phyloP scores from a whole-genome alignment of 805 yeast genomes.

The Metahyphopichia silvanorum region DNA sequence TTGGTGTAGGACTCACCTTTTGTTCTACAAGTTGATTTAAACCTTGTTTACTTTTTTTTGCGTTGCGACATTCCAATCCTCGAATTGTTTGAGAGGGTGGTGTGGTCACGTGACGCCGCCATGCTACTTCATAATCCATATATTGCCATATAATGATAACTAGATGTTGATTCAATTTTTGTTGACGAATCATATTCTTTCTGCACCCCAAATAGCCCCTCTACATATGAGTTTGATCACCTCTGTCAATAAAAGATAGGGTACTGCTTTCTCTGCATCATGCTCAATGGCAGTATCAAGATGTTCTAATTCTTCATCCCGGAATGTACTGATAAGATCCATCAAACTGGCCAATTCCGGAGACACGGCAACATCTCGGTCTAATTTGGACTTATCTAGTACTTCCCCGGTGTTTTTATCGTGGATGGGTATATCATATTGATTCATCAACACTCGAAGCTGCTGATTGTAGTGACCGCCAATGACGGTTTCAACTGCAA shows the following conservation, averaged over 20 bases:
- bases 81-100: too few relatives aligned
- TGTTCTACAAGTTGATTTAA: too few relatives aligned
- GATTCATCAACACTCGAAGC: conserved; percentile 69
- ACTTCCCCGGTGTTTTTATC: conserved; percentile 33
- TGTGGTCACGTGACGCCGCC: too few relatives aligned
- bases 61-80: too few relatives aligned
- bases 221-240: conserved; percentile 77
- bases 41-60: too few relatives aligned
- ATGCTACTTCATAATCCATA: too few relatives aligned
- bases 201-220: conserved; percentile 91
- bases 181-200: conserved; percentile 61
- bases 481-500: conserved; percentile 96
- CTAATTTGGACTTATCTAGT: conserved; percentile 18
- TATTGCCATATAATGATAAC: too few relatives aligned
- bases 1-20: too few relatives aligned
- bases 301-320: conserved; percentile 96
- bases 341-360: conserved; percentile 59
- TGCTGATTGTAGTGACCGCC: conserved; percentile 95
- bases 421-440: conserved; percentile 47
- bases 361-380: conserved; percentile 30
- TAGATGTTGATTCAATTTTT: too few relatives aligned
- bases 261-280: conserved; percentile 91
- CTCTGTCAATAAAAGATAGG: conserved; percentile 86
- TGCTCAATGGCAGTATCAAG: conserved; percentile 88
- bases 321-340: conserved; percentile 63